Evolutionary conservation across 257 asterid genomes (phyloP).

Genomic region (Salvia hispanica): DNA sequence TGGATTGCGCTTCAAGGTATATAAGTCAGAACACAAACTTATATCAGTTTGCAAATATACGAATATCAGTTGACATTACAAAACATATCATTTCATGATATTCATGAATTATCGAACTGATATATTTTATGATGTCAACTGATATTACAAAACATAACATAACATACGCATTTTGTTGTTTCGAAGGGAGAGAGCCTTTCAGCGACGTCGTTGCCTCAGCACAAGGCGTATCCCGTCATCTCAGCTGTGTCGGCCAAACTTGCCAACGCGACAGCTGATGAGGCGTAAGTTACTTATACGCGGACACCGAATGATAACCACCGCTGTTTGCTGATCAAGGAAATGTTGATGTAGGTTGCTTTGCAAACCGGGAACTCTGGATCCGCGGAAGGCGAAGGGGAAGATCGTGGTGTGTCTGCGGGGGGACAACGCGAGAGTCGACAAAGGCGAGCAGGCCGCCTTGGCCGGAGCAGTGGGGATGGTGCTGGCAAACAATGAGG

Average conservation of each 20-base stretch:
- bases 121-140: too few relatives aligned
- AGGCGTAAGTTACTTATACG: slow-evolving; percentile 61
- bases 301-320: too few relatives aligned
- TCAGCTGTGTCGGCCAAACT: slow-evolving; percentile 59
- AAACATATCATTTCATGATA: too few relatives aligned
- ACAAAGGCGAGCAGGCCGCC: slow-evolving; percentile 77
- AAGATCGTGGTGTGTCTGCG: slow-evolving; percentile 80
- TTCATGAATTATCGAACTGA: too few relatives aligned
- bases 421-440: slow-evolving; percentile 69
- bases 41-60: too few relatives aligned
- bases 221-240: slow-evolving; percentile 50
- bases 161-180: not conserved
- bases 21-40: too few relatives aligned
- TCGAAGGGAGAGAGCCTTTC: slow-evolving; percentile 84
- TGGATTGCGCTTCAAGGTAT: slow-evolving; percentile 50
- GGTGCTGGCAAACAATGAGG: slow-evolving; percentile 64
- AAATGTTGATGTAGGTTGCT: slow-evolving; percentile 46
- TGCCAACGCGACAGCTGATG: slow-evolving; percentile 42
- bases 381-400: slow-evolving; percentile 75
- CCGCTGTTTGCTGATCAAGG: not conserved
- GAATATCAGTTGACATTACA: too few relatives aligned
- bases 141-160: too few relatives aligned
- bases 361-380: slow-evolving; percentile 70
- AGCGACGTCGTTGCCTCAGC: slow-evolving; percentile 38
- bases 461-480: slow-evolving; percentile 89